Evolutionary conservation across 176 grass and related monocot genomes (phyloP).

Genomic region (Puccinellia tenuiflora): DNA sequence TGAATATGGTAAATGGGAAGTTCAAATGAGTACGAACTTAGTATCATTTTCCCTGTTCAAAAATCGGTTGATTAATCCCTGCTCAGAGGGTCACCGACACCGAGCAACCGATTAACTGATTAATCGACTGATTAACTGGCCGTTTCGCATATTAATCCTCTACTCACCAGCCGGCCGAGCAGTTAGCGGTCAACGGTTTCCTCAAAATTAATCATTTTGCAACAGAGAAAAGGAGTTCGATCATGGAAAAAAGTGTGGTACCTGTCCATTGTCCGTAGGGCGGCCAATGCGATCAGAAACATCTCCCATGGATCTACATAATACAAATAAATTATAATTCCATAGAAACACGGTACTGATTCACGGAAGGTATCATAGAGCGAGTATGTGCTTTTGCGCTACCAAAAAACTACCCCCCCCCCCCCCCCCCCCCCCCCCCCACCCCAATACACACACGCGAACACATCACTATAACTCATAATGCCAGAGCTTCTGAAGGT

Average conservation of each 20-base stretch:
- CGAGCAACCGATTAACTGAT: not conserved
- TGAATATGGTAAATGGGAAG: not conserved
- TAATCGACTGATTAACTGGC: not conserved
- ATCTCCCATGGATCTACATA: constrained; percentile 92
- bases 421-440: not conserved
- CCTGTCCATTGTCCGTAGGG: constrained; percentile 97
- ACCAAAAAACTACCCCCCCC: not conserved
- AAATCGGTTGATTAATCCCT: not conserved
- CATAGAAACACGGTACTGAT: not conserved
- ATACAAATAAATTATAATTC: constrained; percentile 22
- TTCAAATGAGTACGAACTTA: not conserved
- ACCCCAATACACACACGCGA: not conserved
- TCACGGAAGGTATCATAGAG: not conserved
- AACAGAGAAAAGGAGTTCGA: not conserved
- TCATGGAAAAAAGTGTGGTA: constrained; percentile 5
- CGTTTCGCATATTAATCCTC: not conserved
- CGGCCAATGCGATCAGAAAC: constrained; percentile 99
- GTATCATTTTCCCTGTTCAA: not conserved
- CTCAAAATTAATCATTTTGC: not conserved
- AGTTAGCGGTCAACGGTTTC: not conserved
- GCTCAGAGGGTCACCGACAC: not conserved
- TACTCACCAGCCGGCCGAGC: not conserved
- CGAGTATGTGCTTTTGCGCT: not conserved
- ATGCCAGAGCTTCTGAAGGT: not conserved
- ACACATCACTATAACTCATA: not conserved